Base-by-base conservation (phyloP, 768 basidiomycete genomes). In the Tulasnella sp. region DNA sequence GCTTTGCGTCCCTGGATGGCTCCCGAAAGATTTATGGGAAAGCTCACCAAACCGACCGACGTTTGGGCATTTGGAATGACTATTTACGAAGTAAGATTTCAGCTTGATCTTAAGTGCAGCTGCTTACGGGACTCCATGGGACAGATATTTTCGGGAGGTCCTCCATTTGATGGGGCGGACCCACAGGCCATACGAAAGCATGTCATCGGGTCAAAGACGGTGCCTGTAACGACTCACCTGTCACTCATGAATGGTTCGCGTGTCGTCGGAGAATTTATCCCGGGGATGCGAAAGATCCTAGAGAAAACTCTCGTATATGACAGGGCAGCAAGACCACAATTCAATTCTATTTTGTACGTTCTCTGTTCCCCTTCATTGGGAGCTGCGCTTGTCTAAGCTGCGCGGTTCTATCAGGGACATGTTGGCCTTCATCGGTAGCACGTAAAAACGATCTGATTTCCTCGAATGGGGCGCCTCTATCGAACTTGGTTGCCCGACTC, bases 1-100 rank as follows among this genome's bases (percentile, higher is more conserved):
- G 62, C 31, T 3, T 14, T 68, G 9, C 62, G 62, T 19, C 62
- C 62, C 27, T 68, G 62, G 62, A 68, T 68, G 62, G 62, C 62
- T 68, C 62, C 62, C 7, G 62, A 68, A 36, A 31, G 62, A 1
- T 68, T 68, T 14, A 31, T 68, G 62, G 62, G 62, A 10, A 68
- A 68, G 62, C 62, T 68, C 62, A 68, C 62, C 12, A 68, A 68
- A 34, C 62, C 62, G 8, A 68, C 62, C 1, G 62, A 68, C 62
- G 62, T 68, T 68, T 68, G 62, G 62, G 62, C 62, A 16, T 68
- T 68, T 36, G 62, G 62, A 68, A 68, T 68, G 62, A 68, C 62
- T 16, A 18, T 68, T 19, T 68, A 68, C 7, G 62, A 68, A 12
- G 62, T 68, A 31, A 68, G 34, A 18, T 9, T 36, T 27, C 52